Evolutionary conservation across 2,329 filamentous ascomycete genomes (phyloP).

Genomic region (Lachnellula subtilissima): DNA sequence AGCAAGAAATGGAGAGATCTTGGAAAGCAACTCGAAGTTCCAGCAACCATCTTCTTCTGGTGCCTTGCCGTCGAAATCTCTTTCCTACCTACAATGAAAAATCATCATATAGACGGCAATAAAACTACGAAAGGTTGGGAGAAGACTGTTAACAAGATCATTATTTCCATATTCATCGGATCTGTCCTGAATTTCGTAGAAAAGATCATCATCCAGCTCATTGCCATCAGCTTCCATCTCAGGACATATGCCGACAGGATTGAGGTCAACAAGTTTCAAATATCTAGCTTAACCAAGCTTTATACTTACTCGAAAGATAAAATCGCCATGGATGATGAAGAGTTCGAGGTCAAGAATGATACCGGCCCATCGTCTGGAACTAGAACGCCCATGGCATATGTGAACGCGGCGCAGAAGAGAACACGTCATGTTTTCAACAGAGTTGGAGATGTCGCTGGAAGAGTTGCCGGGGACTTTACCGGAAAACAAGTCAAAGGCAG

Average conservation of each 20-base stretch:
- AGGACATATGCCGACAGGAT: conserved; percentile 89
- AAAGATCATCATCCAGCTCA: conserved; percentile 92
- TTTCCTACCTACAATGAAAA: conserved; percentile 75
- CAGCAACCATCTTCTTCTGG: conserved; percentile 86
- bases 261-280: conserved; percentile 87
- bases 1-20: conserved; percentile 92
- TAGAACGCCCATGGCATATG: conserved; percentile 64
- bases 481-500: conserved; percentile 63
- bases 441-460: conserved; percentile 79
- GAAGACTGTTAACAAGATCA: conserved; percentile 73
- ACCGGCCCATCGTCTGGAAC: conserved; percentile 41
- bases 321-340: conserved; percentile 68
- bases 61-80: conserved; percentile 81
- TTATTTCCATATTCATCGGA: conserved; percentile 78
- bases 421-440: conserved; percentile 72
- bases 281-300: conserved; percentile 61
- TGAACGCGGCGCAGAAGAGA: conserved; percentile 66
- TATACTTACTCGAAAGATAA: conserved; percentile 60
- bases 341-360: conserved; percentile 49
- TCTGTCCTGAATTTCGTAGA: conserved; percentile 77
- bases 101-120: conserved; percentile 47
- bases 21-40: conserved; percentile 78
- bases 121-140: conserved; percentile 63
- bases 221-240: conserved; percentile 87
- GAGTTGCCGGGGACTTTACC: conserved; percentile 87